Evolutionary conservation across 805 yeast species (phyloP).

Genomic region (Hanseniaspora lachancei): DNA sequence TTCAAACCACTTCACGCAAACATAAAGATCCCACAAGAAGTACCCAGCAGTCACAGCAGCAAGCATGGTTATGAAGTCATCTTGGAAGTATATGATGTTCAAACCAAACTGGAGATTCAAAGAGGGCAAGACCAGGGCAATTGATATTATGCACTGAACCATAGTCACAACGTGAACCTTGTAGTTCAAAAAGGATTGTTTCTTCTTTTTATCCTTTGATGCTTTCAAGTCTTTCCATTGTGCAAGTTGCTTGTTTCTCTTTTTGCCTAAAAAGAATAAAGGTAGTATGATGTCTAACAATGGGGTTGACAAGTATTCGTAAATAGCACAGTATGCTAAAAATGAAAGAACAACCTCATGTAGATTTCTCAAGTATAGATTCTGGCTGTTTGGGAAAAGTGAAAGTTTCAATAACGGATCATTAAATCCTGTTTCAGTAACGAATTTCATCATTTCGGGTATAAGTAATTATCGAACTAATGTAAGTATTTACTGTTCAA

Average conservation of each 20-base stretch:
- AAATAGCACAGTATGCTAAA: conserved; percentile 41
- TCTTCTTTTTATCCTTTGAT: conserved; percentile 29
- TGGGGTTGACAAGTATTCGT: conserved; percentile 36
- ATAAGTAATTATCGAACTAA: not conserved
- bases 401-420: conserved; percentile 25
- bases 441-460: conserved; percentile 1
- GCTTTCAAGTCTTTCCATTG: conserved; percentile 34
- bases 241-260: conserved; percentile 28
- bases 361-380: conserved; percentile 40
- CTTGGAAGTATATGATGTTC: conserved; percentile 52
- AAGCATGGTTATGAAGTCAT: conserved; percentile 65
- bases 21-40: conserved; percentile 76
- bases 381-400: conserved; percentile 29
- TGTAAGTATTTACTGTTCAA: too few species aligned
- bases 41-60: conserved; percentile 68
- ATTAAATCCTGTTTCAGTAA: conserved; percentile 9
- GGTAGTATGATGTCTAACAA: not conserved
- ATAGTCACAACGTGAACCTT: conserved; percentile 85
- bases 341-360: conserved; percentile 62
- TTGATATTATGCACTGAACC: conserved; percentile 63
- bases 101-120: conserved; percentile 39
- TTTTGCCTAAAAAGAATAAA: not conserved
- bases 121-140: conserved; percentile 49
- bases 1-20: conserved; percentile 50
- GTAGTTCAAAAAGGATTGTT: conserved; percentile 46